Base-by-base conservation (phyloP, 2,329 filamentous ascomycete genomes). In the Scedosporium apiospermum region DNA sequence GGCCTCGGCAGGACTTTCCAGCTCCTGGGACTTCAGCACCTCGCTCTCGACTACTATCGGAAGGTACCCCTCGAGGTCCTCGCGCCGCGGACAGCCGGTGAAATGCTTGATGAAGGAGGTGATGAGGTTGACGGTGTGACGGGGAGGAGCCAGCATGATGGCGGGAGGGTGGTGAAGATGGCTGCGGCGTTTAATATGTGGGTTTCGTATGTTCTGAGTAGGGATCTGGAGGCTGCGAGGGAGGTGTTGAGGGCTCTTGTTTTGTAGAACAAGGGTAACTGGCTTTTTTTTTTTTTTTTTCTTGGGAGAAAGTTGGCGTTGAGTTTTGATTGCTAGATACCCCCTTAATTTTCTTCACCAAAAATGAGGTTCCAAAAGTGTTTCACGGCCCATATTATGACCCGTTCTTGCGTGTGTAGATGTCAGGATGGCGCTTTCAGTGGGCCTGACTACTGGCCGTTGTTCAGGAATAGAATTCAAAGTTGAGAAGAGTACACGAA, bases 11-110 rank as follows among this genome's bases (percentile, higher is more conserved):
- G 62, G 9, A 49, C 62, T 6, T 63, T 63, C 30, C 62, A 63
- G 62, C 57, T 63, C 10, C 58, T 63, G 16, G 62, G 62, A 10
- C 57, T 63, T 5, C 62, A 63, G 58, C n/a, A 60, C 42, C 62
- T 63, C 14, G 62, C 62, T 9, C 57, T 63, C 9, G 30, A 58
- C 6, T 63, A 60, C 27, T 63, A 63, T 23, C 2, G 9, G 30
- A n/a, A 30, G 10, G 49, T 61, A 30, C 42, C 44, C 3, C 21
- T 21, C 27, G 16, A 27, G 10, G 10, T n/a, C 16, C 42, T 34
- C 12, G 55, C 34, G 12, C 27, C 55, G 26, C 55, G 55, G n/a
- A 23, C 14, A 1, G 51, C 27, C 55, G 16, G 27, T 4, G 16
- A n/a, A 30, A 23, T 14, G 6, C 23, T 23, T 6, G 23, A 21